Conservation (phyloP, 306 rosid genomes). For the Inga leiocalycina region DNA sequence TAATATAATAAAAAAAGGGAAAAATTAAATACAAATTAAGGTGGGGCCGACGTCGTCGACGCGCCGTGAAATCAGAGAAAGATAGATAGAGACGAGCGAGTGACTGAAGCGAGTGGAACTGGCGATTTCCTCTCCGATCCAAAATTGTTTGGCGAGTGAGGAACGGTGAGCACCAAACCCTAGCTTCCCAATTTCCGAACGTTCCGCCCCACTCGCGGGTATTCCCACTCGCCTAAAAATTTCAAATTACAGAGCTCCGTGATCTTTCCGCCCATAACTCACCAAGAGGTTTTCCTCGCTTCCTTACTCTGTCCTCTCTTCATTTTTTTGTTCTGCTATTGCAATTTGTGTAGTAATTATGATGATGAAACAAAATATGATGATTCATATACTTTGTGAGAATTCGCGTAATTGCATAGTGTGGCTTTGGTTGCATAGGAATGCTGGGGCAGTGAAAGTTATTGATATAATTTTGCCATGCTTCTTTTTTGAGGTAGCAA, state of each 20-base stretch:
- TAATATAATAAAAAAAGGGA: background rate
- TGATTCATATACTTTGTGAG: constrained; percentile 13
- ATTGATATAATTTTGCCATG: background rate
- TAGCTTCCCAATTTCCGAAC: constrained; percentile 40
- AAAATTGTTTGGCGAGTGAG: constrained; percentile 29
- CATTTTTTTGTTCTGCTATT: background rate
- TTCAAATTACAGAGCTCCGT: constrained; percentile 6
- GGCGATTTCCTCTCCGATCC: constrained; percentile 44
- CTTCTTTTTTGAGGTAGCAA: background rate
- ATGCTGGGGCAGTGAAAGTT: background rate
- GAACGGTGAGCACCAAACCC: background rate
- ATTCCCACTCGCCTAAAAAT: constrained; percentile 39
- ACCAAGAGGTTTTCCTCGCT: constrained; percentile 13
- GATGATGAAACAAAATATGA: background rate
- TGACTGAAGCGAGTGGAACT: constrained; percentile 51
- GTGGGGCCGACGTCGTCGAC: constrained; percentile 24
- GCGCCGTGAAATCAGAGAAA: constrained; percentile 40
- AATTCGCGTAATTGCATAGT: background rate
- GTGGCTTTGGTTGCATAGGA: background rate
- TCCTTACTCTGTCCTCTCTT: background rate
- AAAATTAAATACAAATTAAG: background rate
- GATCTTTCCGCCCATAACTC: background rate
- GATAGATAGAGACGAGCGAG: constrained; percentile 42
- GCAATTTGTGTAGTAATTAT: background rate
- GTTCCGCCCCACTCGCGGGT: constrained; percentile 2